Conservation (phyloP, 495 filamentous ascomycete species). For the Lindgomyces ingoldianus region DNA sequence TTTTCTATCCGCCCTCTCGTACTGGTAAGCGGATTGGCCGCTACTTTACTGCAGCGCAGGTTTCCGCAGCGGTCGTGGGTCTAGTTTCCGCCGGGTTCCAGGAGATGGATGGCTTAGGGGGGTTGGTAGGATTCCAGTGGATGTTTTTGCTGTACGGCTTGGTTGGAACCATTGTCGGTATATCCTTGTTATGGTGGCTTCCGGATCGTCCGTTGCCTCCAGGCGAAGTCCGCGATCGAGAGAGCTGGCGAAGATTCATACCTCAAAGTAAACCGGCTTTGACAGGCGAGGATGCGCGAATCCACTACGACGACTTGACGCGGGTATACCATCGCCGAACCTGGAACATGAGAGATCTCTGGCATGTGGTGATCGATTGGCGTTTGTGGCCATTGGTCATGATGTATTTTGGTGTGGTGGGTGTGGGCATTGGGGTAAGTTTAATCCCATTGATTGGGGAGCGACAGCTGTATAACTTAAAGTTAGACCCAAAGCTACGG, state of each 20-base stretch:
- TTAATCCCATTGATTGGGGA: too few species aligned
- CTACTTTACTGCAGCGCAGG: conserved; percentile 86
- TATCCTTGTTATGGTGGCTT: conserved; percentile 82
- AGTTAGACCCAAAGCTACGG: conserved; percentile 82
- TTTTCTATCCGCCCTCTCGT: conserved; percentile 85
- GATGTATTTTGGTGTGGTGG: conserved; percentile 95
- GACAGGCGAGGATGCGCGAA: conserved; percentile 71
- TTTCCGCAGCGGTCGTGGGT: conserved; percentile 87
- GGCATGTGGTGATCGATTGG: conserved; percentile 75
- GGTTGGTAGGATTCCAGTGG: conserved; percentile 86
- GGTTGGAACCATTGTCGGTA: conserved; percentile 67
- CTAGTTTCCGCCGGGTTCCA: conserved; percentile 90
- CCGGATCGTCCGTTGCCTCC: conserved; percentile 78
- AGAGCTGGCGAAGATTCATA: conserved; percentile 49
- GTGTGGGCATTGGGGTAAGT: conserved; percentile 90
- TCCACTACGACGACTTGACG: conserved; percentile 83
- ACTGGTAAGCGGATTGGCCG: conserved; percentile 86
- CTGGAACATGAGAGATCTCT: conserved; percentile 71
- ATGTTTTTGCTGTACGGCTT: conserved; percentile 92
- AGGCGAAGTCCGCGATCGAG: conserved; percentile 48
- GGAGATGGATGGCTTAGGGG: conserved; percentile 76
- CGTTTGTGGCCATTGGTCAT: conserved; percentile 78
- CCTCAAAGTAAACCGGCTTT: conserved; percentile 66
- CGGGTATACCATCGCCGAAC: conserved; percentile 71
- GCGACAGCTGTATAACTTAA: too few species aligned